A percentile compares a stretch with the other conserved stretches of the same genome.
phyloP scores from a whole-genome alignment of 2,329 filamentous ascomycete species.

The Pseudofabraea citricarpa region DNA sequence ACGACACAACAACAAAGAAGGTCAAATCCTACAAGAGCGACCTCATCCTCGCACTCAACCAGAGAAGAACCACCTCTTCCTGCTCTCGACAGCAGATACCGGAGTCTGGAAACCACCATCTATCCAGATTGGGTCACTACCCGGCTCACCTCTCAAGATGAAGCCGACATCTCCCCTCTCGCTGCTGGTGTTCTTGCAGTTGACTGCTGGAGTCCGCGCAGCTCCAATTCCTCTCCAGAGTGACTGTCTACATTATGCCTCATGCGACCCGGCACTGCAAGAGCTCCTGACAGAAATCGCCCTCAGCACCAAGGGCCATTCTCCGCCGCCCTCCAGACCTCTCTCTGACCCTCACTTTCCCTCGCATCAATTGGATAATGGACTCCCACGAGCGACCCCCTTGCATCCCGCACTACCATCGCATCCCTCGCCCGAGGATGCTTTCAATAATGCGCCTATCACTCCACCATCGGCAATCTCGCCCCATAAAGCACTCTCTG shows the following conservation, averaged over 20 bases:
- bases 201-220: constrained; percentile 8
- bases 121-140: too few relatives aligned
- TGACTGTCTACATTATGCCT: constrained; percentile 6
- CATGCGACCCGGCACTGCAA: constrained; percentile 3
- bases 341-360: constrained; percentile 21
- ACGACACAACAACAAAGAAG: too few relatives aligned
- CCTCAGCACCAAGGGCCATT: background rate
- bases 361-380: constrained; percentile 11
- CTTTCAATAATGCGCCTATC: constrained; percentile 21
- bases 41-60: too few relatives aligned
- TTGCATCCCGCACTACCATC: constrained; percentile 3
- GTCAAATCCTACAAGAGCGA: too few relatives aligned
- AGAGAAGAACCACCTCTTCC: too few relatives aligned
- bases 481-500: constrained; percentile 18
- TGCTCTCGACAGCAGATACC: too few relatives aligned
- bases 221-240: constrained; percentile 9
- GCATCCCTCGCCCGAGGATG: constrained; percentile 3
- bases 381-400: constrained; percentile 1
- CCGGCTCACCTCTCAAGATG: constrained; percentile 10
- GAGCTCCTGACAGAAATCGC: constrained; percentile 4
- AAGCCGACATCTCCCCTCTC: constrained; percentile 21
- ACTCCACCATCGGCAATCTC: constrained; percentile 13
- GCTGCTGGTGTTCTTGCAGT: constrained; percentile 19
- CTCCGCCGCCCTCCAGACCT: background rate
- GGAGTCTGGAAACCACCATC: too few relatives aligned